A percentile compares a stretch with the other conserved stretches of the same genome.
Evolutionary conservation across 176 grass and related monocot genomes (phyloP).

Genomic region (Bothriochloa decipiens): DNA sequence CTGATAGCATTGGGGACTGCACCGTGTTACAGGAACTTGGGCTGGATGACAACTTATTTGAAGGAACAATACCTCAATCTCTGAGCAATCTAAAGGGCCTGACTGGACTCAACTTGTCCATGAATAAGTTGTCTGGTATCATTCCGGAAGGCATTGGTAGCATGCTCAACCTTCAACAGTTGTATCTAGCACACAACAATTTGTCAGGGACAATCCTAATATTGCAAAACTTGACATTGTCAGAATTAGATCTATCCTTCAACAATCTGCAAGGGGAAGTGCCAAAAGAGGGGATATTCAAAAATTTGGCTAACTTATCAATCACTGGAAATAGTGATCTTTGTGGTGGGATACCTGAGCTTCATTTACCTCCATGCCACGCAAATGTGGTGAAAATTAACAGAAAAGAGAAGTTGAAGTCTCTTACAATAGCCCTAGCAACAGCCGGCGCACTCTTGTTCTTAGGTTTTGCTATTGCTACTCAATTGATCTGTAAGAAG

Average conservation of each 20-base stretch:
- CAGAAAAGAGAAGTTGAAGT: not conserved
- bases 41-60: no score
- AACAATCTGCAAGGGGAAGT: constrained; percentile 46
- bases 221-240: constrained; percentile 35
- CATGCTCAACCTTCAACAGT: not conserved
- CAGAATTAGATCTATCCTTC: constrained; percentile 46
- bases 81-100: constrained; percentile 32
- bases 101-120: constrained; percentile 32
- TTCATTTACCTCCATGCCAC: constrained; percentile 32
- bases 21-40: no score
- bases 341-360: constrained; percentile 45
- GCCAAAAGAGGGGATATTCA: constrained; percentile 38
- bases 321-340: constrained; percentile 28
- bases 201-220: constrained; percentile 34
- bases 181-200: constrained; percentile 48
- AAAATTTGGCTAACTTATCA: not conserved
- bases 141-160: constrained; percentile 25
- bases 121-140: constrained; percentile 30
- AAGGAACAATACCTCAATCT: not conserved
- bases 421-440: not conserved
- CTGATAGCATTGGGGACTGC: no score
- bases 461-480: not conserved
- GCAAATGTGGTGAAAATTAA: not conserved
- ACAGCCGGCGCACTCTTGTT: not conserved
- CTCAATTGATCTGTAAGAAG: not conserved